These are phyloP conservation scores for Gloeophyllum trabeum DNA, from an alignment of 768 basidiomycete species.

Conservation along the genomic window DNA sequence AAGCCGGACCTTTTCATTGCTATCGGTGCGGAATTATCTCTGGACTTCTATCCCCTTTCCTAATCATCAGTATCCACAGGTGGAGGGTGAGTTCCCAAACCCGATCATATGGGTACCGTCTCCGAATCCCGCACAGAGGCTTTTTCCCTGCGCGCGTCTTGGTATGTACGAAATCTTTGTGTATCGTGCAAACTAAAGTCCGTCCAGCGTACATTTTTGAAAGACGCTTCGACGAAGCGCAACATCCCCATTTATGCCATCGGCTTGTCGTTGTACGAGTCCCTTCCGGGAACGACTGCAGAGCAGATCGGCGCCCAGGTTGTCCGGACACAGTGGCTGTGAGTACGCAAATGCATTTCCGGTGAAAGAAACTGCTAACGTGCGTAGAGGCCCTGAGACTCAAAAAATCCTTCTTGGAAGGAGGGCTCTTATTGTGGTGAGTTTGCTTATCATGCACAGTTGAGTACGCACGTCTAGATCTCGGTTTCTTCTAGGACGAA, in stretches of 20 bases:
- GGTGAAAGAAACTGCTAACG: no score
- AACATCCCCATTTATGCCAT: slow-evolving; percentile 94
- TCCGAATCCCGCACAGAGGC: slow-evolving; percentile 38
- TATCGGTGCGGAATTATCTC: slow-evolving; percentile 40
- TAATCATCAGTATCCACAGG: slow-evolving; percentile 26
- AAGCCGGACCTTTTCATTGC: slow-evolving; percentile 82
- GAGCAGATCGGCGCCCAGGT: slow-evolving; percentile 79
- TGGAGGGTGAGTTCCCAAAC: slow-evolving; percentile 83
- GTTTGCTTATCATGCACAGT: slow-evolving; percentile 16
- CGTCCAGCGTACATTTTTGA: slow-evolving; percentile 72
- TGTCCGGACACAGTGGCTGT: slow-evolving; percentile 96
- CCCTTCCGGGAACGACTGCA: slow-evolving; percentile 61
- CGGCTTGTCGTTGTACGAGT: slow-evolving; percentile 91
- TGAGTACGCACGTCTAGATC: slow-evolving; percentile 1
- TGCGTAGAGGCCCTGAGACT: slow-evolving; percentile 53
- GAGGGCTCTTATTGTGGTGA: slow-evolving; percentile 71
- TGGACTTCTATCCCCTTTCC: background rate
- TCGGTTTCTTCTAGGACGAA: slow-evolving; percentile 47
- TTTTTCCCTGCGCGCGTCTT: slow-evolving; percentile 94
- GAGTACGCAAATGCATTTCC: slow-evolving; percentile 16
- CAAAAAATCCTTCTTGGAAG: slow-evolving; percentile 69
- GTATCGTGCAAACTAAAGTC: background rate
- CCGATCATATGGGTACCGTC: no score
- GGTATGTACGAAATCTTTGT: no score
- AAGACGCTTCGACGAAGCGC: slow-evolving; percentile 53